Conservation (phyloP, 805 yeast genomes). For the Candida nitratophila region DNA sequence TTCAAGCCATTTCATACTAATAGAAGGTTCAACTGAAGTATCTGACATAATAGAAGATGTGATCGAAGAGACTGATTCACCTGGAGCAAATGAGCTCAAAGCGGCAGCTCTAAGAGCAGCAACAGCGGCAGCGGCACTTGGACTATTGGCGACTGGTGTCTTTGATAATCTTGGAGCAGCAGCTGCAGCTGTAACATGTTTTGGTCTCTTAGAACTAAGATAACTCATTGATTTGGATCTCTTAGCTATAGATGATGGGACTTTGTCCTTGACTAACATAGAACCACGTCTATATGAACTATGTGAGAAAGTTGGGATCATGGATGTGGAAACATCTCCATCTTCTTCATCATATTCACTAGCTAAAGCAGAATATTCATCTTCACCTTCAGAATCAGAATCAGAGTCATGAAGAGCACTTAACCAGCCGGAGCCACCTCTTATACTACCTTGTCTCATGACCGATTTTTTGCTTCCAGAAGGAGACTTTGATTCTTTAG, state of each 20-base stretch:
- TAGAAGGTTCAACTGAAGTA: constrained; percentile 27
- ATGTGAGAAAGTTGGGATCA: constrained; percentile 11
- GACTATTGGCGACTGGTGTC: constrained; percentile 46
- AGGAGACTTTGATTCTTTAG: not conserved
- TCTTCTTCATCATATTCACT: constrained; percentile 27
- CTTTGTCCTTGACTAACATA: constrained; percentile 30
- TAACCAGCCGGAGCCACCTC: constrained; percentile 5
- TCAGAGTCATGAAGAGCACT: constrained; percentile 16
- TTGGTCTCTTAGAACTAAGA: constrained; percentile 43
- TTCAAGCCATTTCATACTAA: constrained; percentile 60
- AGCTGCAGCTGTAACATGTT: constrained; percentile 65
- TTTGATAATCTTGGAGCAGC: constrained; percentile 78
- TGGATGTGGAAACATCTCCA: constrained; percentile 17
- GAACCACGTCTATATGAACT: constrained; percentile 25
- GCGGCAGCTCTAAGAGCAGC: constrained; percentile 70
- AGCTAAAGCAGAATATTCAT: constrained; percentile 23
- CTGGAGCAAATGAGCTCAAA: constrained; percentile 39
- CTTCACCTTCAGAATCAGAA: constrained; percentile 35
- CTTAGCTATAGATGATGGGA: constrained; percentile 34
- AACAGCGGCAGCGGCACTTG: constrained; percentile 65
- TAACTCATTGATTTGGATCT: constrained; percentile 63
- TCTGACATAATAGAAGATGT: constrained; percentile 27
- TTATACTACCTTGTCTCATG: not conserved
- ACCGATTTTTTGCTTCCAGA: not conserved
- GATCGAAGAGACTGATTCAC: constrained; percentile 29